These are phyloP conservation scores for Boletus edulis DNA, from an alignment of 768 basidiomycete species.

Conservation along the genomic window DNA sequence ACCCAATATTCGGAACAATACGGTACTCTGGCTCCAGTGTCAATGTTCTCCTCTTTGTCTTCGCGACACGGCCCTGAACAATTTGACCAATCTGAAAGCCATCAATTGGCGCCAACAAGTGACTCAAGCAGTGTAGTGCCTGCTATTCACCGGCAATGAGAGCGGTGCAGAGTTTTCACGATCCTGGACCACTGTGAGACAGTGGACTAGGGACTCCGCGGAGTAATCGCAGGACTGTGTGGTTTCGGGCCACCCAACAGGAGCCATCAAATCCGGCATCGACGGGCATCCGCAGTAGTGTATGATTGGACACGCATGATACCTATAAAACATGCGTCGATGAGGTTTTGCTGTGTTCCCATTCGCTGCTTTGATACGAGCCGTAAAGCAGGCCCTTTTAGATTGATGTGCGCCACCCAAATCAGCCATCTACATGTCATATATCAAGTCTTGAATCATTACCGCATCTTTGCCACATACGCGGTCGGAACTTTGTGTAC, in stretches of 20 bases:
- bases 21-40: not conserved
- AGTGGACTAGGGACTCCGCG: slow-evolving; percentile 19
- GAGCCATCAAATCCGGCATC: slow-evolving; percentile 19
- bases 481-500: slow-evolving; percentile 16
- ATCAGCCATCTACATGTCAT: slow-evolving; percentile 3
- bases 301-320: slow-evolving; percentile 16
- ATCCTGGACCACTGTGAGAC: slow-evolving; percentile 7
- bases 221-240: slow-evolving; percentile 17
- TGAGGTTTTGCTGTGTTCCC: slow-evolving; percentile 10
- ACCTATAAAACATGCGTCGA: slow-evolving; percentile 19
- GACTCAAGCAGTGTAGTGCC: not conserved
- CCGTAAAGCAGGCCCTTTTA: slow-evolving; percentile 12
- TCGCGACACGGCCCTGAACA: slow-evolving; percentile 7
- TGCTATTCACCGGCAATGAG: slow-evolving; percentile 8
- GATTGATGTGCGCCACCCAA: slow-evolving; percentile 16
- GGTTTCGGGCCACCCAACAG: slow-evolving; percentile 12
- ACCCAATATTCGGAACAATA: not conserved
- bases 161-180: slow-evolving; percentile 2
- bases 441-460: slow-evolving; percentile 18
- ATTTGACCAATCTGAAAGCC: slow-evolving; percentile 1
- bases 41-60: slow-evolving; percentile 5
- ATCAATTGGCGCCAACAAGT: not conserved
- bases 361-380: slow-evolving; percentile 6
- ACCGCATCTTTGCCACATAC: slow-evolving; percentile 18
- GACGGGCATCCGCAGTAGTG: slow-evolving; percentile 23